Base-by-base conservation (phyloP, 2,329 filamentous ascomycete genomes). In the Sclerotinia borealis region DNA sequence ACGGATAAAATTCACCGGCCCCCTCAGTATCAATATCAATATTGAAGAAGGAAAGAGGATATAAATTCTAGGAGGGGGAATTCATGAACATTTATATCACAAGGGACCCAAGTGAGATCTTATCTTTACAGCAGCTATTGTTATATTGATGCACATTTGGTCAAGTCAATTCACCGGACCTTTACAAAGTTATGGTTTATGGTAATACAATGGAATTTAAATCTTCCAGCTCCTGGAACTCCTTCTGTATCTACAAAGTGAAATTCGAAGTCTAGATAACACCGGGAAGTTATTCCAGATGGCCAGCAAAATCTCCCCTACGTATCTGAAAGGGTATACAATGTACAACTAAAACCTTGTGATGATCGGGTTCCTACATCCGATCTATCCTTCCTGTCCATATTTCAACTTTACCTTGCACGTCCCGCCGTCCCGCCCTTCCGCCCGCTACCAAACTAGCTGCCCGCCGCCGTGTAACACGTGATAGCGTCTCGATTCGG, bases 1-100 rank as follows among this genome's bases (percentile, higher is more conserved):
- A 41, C 39, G 60, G 48, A 59, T 31, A 41, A 41, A 63, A 58
- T 27, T 58, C 41, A 58, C 60, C 60, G 60, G 47, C 29, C 51
- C 60, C 60, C 60, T 62, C 59, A 29, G n/a, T 43, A 36, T 31
- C 36, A 11, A 27, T n/a, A 39, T 27, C 13, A n/a, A 34, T 25
- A 9, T 19, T 15, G 17, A 47, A 15, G 39, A 19, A 39, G 29
- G 54, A 43, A 31, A 43, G 52, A 51, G n/a, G 49, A 52, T 52
- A 52, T 52, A 37, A 49, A 34, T 17, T 34, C 34, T 51, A 4
- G 13, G 4, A 36, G n/a, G 15, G 29, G n/a, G 19, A 56, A 22
- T 43, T 27, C 9, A 25, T 43, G 25, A n/a, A 29, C 19, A 31
- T 56, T 56, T 56, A 56, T 56, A 56, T 43, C 52, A 22, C 8